These are phyloP conservation scores for Hortaea werneckii DNA, from an alignment of 2,329 filamentous ascomycete genomes.

Conservation along the genomic window DNA sequence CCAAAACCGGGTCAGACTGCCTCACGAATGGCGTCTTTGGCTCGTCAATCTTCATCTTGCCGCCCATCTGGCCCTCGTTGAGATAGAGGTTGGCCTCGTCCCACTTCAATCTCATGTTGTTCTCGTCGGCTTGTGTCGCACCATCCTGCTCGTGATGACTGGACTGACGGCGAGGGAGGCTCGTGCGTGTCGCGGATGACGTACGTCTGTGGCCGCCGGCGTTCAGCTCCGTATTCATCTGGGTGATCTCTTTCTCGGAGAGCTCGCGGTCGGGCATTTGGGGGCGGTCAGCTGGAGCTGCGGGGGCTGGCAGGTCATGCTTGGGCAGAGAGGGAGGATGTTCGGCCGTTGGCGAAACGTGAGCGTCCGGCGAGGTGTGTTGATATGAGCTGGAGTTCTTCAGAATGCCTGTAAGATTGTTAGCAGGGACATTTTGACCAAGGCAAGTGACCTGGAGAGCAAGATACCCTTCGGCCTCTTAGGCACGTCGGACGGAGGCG, in stretches of 20 bases:
- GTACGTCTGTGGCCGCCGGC: slow-evolving; percentile 70
- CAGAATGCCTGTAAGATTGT: slow-evolving; percentile 60
- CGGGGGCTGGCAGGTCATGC: slow-evolving; percentile 10
- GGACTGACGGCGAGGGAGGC: slow-evolving; percentile 64
- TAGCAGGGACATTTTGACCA: too few relatives aligned
- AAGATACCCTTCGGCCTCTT: slow-evolving; percentile 36
- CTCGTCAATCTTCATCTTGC: slow-evolving; percentile 98
- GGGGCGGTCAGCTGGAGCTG: slow-evolving; percentile 27
- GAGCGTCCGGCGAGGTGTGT: slow-evolving; percentile 42
- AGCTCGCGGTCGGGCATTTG: slow-evolving; percentile 39
- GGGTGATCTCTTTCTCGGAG: slow-evolving; percentile 76
- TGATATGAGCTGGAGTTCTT: slow-evolving; percentile 69
- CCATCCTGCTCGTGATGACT: slow-evolving; percentile 24
- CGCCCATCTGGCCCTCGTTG: slow-evolving; percentile 87
- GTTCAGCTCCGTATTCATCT: slow-evolving; percentile 91
- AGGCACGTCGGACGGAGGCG: slow-evolving; percentile 19
- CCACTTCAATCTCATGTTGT: slow-evolving; percentile 80
- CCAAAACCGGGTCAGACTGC: slow-evolving; percentile 81
- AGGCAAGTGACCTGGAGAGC: neutral
- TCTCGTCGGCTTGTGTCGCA: slow-evolving; percentile 40
- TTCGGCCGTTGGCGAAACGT: slow-evolving; percentile 37
- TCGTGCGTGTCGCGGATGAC: slow-evolving; percentile 59
- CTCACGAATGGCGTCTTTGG: slow-evolving; percentile 95
- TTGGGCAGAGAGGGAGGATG: slow-evolving; percentile 7
- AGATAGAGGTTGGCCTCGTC: slow-evolving; percentile 97